phyloP scores from a whole-genome alignment of 306 rosid genomes.

The Medicago arabica region DNA sequence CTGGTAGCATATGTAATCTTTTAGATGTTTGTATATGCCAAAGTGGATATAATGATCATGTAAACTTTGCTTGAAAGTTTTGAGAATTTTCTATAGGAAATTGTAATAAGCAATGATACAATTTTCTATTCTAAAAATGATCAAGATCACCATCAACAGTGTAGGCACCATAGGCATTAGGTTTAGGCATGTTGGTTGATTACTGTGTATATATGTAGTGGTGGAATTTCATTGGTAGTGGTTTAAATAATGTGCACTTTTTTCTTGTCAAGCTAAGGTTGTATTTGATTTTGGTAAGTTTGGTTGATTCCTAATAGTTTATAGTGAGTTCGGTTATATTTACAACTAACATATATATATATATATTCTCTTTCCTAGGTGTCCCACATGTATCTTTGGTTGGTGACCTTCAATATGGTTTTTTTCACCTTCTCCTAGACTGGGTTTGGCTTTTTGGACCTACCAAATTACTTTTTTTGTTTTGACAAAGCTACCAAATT shows the following conservation, averaged over 20 bases:
- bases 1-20: not conserved
- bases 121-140: conserved; percentile 36
- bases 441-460: conserved; percentile 6
- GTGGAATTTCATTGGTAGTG: conserved; percentile 23
- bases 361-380: not conserved
- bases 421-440: conserved; percentile 31
- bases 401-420: conserved; percentile 40
- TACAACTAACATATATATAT: not conserved
- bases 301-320: conserved; percentile 19
- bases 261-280: conserved; percentile 38
- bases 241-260: not conserved
- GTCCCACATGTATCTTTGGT: conserved; percentile 36
- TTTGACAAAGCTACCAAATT: not conserved
- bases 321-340: conserved; percentile 22
- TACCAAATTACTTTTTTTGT: not conserved
- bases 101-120: conserved; percentile 23
- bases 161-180: not conserved
- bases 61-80: conserved; percentile 70
- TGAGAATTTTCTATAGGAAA: conserved; percentile 26
- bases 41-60: conserved; percentile 48
- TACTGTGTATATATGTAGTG: conserved; percentile 14
- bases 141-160: conserved; percentile 36
- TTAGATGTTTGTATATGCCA: not conserved
- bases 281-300: conserved; percentile 32
- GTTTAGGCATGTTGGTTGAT: conserved; percentile 37